Percentiles rank a stretch among this genome's conserved stretches.
These are phyloP conservation scores for Tetradesmus lagerheimii DNA, from an alignment of 139 green algal species.

Conservation along the genomic window DNA sequence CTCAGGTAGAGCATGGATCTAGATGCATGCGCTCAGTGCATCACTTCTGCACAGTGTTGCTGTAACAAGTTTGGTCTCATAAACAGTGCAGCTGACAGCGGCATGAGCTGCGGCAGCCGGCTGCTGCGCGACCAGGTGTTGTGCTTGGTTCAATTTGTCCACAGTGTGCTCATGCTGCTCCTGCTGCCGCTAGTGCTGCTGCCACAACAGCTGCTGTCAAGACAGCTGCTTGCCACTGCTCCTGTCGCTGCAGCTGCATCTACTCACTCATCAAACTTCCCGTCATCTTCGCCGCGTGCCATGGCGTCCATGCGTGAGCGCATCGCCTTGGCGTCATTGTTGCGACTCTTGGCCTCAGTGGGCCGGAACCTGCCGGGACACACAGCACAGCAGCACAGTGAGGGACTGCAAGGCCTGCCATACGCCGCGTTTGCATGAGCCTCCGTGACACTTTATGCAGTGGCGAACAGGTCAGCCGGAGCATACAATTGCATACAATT, in stretches of 20 bases:
- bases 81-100: no score
- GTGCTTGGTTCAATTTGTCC: no score
- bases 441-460: no score
- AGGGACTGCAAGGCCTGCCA: background rate
- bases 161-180: background rate
- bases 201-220: background rate
- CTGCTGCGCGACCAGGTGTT: no score
- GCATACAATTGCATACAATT: background rate
- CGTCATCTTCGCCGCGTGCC: conserved; percentile 23
- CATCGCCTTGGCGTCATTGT: conserved; percentile 41
- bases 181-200: background rate
- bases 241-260: background rate
- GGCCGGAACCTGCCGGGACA: conserved; percentile 16
- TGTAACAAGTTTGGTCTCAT: no score
- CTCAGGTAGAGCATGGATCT: background rate
- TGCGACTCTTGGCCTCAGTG: conserved; percentile 29
- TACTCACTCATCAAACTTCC: conserved; percentile 46
- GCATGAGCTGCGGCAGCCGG: no score
- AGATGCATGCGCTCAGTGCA: no score
- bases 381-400: background rate
- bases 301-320: conserved; percentile 18
- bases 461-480: no score
- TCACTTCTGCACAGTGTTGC: no score
- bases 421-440: background rate
- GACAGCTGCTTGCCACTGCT: no score